These are phyloP conservation scores for Corylus heterophylla DNA, from an alignment of 306 rosid species.

Conservation along the genomic window DNA sequence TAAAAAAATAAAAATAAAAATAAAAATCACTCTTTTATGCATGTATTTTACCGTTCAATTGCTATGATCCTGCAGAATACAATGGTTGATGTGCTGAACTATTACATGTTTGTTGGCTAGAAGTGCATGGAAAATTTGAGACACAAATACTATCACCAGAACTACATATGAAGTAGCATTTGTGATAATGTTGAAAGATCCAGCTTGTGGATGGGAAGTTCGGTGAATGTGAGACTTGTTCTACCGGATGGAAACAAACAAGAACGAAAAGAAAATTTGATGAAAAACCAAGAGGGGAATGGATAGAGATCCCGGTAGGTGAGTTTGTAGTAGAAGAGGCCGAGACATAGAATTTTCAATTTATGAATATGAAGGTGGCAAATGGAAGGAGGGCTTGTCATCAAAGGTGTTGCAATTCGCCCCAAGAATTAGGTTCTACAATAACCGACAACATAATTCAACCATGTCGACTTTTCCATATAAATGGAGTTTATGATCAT, in stretches of 20 bases:
- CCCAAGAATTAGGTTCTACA: constrained; percentile 36
- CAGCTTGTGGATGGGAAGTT: constrained; percentile 57
- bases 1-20: too few species aligned
- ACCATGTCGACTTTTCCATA: too few species aligned
- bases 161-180: constrained; percentile 48
- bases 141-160: constrained; percentile 55
- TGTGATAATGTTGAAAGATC: constrained; percentile 52
- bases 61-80: constrained; percentile 43
- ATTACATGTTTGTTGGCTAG: constrained; percentile 67
- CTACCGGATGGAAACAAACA: constrained; percentile 61
- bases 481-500: too few species aligned
- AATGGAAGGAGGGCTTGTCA: constrained; percentile 74
- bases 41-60: not conserved
- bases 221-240: constrained; percentile 54
- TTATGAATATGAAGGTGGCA: constrained; percentile 52
- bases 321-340: constrained; percentile 38
- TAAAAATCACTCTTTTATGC: too few species aligned
- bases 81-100: constrained; percentile 56
- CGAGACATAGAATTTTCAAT: constrained; percentile 52
- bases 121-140: constrained; percentile 62
- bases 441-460: not conserved
- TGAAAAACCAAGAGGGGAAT: constrained; percentile 24
- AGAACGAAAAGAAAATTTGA: constrained; percentile 39
- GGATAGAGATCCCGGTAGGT: constrained; percentile 63
- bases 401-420: constrained; percentile 57